Conservation (phyloP, 805 yeast genomes). For the Spathaspora girioi region DNA sequence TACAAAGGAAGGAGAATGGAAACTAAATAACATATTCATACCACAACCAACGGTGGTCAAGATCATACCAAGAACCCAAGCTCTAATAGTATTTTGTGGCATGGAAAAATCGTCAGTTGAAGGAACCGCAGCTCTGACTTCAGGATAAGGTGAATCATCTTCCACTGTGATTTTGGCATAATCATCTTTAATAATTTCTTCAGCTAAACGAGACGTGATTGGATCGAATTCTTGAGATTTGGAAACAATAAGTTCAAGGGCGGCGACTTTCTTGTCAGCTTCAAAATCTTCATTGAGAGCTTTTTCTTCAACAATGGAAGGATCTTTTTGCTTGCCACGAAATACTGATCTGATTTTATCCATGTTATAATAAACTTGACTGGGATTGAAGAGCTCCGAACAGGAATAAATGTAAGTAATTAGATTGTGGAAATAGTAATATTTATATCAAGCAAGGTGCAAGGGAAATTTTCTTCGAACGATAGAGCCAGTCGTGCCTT, state of each 20-base stretch:
- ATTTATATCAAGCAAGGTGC: too few species aligned
- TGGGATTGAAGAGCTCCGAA: background rate
- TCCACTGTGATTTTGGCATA: conserved; percentile 41
- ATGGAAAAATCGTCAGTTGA: conserved; percentile 48
- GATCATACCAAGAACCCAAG: conserved; percentile 48
- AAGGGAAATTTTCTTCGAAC: background rate
- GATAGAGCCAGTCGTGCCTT: background rate
- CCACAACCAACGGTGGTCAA: conserved; percentile 56
- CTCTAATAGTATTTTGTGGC: conserved; percentile 51
- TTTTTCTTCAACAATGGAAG: conserved; percentile 1
- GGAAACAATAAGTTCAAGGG: conserved; percentile 12
- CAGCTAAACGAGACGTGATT: conserved; percentile 21
- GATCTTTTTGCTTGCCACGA: background rate
- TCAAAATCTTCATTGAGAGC: conserved; percentile 7
- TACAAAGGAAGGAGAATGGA: conserved; percentile 52
- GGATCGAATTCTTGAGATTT: conserved; percentile 33
- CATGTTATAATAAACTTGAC: background rate
- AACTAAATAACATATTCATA: conserved; percentile 55
- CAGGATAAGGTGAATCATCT: conserved; percentile 54
- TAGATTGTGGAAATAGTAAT: background rate
- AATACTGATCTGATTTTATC: conserved; percentile 8
- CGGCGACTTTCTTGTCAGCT: conserved; percentile 8
- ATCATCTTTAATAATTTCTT: conserved; percentile 25
- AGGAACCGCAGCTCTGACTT: conserved; percentile 61
- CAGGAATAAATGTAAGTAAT: background rate